These are phyloP conservation scores for Saccharomyces hybrid DNA, from an alignment of 1,139 yeast species.

Conservation along the genomic window DNA sequence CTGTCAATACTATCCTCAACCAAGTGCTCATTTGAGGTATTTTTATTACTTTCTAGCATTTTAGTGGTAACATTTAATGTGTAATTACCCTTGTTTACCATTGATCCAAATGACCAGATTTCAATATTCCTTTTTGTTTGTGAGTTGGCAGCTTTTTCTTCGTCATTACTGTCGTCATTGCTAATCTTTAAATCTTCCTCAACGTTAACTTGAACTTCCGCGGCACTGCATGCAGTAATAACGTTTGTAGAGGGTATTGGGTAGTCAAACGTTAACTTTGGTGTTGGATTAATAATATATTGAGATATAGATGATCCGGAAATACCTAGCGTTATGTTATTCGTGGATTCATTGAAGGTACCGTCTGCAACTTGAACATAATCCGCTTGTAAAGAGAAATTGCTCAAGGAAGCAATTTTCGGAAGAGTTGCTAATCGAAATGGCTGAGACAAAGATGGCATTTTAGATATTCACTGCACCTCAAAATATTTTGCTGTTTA, in stretches of 20 bases:
- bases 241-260: conserved; percentile 31
- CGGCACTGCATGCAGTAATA: conserved; percentile 28
- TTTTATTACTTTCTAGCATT: background rate
- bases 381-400: conserved; percentile 20
- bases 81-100: conserved; percentile 2
- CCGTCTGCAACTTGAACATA: conserved; percentile 26
- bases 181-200: background rate
- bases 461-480: conserved; percentile 3
- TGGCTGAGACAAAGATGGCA: conserved; percentile 32
- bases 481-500: background rate
- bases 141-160: conserved; percentile 1
- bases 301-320: conserved; percentile 71
- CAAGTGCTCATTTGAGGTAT: background rate
- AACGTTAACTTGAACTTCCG: background rate
- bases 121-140: conserved; percentile 3
- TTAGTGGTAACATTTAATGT: conserved; percentile 3
- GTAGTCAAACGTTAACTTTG: conserved; percentile 45
- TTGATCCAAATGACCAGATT: conserved; percentile 4
- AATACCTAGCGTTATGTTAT: conserved; percentile 48
- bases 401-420: conserved; percentile 25
- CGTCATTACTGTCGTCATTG: background rate
- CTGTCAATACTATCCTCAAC: background rate
- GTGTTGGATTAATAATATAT: conserved; percentile 71
- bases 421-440: conserved; percentile 30
- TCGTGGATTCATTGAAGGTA: conserved; percentile 22